Evolutionary conservation across 2,329 filamentous ascomycete genomes (phyloP), one percentile per base, ranked within the genome.

Genomic region (Neoscytalidium dimidiatum): DNA sequence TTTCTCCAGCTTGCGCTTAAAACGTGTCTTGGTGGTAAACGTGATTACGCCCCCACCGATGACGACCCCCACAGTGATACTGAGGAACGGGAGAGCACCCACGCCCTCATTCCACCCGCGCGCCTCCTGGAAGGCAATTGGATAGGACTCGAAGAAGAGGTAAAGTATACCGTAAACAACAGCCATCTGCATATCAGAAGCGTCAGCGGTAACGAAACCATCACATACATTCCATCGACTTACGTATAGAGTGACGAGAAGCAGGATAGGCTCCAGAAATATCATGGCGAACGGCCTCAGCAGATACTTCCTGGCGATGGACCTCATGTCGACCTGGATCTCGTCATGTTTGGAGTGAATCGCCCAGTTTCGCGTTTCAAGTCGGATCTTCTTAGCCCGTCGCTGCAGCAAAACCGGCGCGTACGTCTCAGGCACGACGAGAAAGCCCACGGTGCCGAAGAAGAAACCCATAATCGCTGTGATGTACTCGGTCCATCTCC

Each of bases 401-500:
- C 72, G 71, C 64, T 82, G 76, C 4, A 87, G 77, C 19, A 88
- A 73, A 3, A 81, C 78, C 0, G 81, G 79, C 0, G 74, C 78
- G 35, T 80, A 85, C 0, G 84, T 83, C 71, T 88, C 85, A 0
- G 80, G 82, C 1, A 86, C 73, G n/a, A 82, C 70, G 29, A 84
- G 65, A 14, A 82, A 66, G 0, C 77, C 80, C n/a, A 84, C 65
- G 3, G 76, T 53, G 2, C 77, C 77, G 66, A 84, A 79, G 4
- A 79, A 69, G 8, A 67, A 67, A 0, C 76, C 75, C 69, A 83
- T 78, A 57, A 87, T 85, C 51, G 83, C 70, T 0, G 83, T 85
- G 26, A 86, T 78, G 77, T 84, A 88, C 9, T 80, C 80, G 0
- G 83, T 86, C 84, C 85, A 87, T 19, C 84, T 77, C 85, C 85